phyloP scores from a whole-genome alignment of 495 filamentous ascomycete genomes.

The Lophiostoma macrostomum region DNA sequence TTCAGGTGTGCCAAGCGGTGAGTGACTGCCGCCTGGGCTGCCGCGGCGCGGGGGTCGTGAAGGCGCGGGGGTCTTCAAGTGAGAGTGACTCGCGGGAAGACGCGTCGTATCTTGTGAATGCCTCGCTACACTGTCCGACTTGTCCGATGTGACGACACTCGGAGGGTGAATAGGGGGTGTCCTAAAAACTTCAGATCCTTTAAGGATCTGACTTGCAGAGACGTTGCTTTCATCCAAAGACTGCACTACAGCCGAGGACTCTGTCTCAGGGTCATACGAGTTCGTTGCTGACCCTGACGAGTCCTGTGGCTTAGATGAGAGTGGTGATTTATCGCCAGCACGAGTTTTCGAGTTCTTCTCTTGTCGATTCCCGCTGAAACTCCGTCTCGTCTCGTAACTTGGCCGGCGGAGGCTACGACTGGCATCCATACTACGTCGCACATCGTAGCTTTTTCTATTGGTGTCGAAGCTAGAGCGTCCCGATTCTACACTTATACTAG shows the following conservation, averaged over 20 bases:
- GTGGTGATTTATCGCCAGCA: conserved; percentile 39
- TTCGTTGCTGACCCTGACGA: conserved; percentile 77
- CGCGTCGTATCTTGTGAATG: conserved; percentile 48
- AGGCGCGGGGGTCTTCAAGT: conserved; percentile 19
- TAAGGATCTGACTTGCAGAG: conserved; percentile 87
- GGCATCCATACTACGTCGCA: conserved; percentile 29
- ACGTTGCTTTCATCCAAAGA: conserved; percentile 69
- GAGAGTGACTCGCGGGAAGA: conserved; percentile 24
- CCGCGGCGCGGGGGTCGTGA: conserved; percentile 2
- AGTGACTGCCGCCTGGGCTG: conserved; percentile 6
- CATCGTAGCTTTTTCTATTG: conserved; percentile 44
- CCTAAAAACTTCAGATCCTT: conserved; percentile 82
- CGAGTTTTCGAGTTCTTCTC: conserved; percentile 3
- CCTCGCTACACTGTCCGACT: conserved; percentile 35
- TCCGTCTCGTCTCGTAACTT: conserved; percentile 23
- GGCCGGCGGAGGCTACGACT: conserved; percentile 21
- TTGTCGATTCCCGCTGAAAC: conserved; percentile 26
- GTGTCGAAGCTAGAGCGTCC: conserved; percentile 40
- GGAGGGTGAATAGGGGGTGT: conserved; percentile 64
- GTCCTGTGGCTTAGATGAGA: conserved; percentile 54
- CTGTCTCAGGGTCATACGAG: conserved; percentile 65
- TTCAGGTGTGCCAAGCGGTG: conserved; percentile 21
- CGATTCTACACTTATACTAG: conserved; percentile 42
- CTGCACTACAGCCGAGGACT: conserved; percentile 66
- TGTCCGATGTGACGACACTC: conserved; percentile 35